Evolutionary conservation across 805 yeast genomes (phyloP).

Genomic region (Kazachstania kunashirensis): DNA sequence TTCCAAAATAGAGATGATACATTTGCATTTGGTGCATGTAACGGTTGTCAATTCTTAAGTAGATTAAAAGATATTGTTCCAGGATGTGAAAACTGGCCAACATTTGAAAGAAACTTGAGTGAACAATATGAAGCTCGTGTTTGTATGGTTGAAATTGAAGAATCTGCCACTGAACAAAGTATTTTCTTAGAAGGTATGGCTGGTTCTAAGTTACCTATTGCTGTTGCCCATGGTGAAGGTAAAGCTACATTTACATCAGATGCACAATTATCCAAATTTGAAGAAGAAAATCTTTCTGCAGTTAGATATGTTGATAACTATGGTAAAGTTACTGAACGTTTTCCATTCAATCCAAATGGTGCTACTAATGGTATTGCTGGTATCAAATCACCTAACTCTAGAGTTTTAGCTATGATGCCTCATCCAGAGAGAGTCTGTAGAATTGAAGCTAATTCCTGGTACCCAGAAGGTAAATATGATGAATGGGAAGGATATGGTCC

Average conservation of each 20-base stretch:
- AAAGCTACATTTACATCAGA: conserved; percentile 59
- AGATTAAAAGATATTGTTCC: conserved; percentile 76
- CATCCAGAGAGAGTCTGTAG: conserved; percentile 95
- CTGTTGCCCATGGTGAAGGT: conserved; percentile 99
- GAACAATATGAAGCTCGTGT: conserved; percentile 97
- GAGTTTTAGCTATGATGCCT: conserved; percentile 98
- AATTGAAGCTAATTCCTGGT: conserved; percentile 84
- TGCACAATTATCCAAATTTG: conserved; percentile 40
- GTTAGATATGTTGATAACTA: conserved; percentile 85
- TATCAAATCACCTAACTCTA: conserved; percentile 78
- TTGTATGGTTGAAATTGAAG: conserved; percentile 72
- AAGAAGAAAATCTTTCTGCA: conserved; percentile 45
- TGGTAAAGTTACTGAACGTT: conserved; percentile 70
- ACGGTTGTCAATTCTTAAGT: conserved; percentile 94
- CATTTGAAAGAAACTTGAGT: conserved; percentile 79
- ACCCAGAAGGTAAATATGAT: conserved; percentile 52
- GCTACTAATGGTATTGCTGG: conserved; percentile 92
- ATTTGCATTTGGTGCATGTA: conserved; percentile 96
- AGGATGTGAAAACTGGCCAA: conserved; percentile 87
- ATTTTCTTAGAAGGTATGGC: conserved; percentile 84
- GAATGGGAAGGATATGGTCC: conserved; percentile 84
- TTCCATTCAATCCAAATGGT: conserved; percentile 95
- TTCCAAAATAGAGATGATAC: conserved; percentile 85
- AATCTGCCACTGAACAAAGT: conserved; percentile 40
- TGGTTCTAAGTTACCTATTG: conserved; percentile 91